Conservation (phyloP, 140 eudicot species). For the Cichorium intybus region DNA sequence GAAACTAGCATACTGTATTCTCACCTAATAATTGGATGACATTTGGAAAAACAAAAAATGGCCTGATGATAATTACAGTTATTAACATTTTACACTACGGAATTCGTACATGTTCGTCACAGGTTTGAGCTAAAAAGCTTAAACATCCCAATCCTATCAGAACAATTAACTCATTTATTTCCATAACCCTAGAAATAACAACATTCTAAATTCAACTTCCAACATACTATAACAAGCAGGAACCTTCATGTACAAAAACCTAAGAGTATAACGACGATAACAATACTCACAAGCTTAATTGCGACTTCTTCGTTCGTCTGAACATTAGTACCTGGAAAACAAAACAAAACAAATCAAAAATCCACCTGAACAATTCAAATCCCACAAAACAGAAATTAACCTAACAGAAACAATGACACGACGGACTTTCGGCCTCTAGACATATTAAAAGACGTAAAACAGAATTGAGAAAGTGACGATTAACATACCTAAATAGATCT, state of each 20-base stretch:
- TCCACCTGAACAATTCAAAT: neutral
- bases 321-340: constrained; percentile 65
- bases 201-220: constrained; percentile 12
- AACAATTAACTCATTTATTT: neutral
- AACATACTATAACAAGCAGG: neutral
- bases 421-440: neutral
- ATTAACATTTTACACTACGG: neutral
- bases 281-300: constrained; percentile 75
- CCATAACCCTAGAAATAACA: constrained; percentile 17
- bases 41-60: constrained; percentile 8
- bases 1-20: neutral
- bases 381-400: constrained; percentile 1
- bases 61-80: neutral
- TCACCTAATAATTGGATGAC: neutral
- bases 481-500: constrained; percentile 42
- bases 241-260: neutral
- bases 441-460: neutral
- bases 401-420: neutral
- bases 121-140: neutral
- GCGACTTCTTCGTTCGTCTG: constrained; percentile 96
- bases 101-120: constrained; percentile 5
- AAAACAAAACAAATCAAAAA: neutral
- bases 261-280: neutral
- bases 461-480: neutral
- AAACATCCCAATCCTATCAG: neutral